Conservation (phyloP, 108 stramenopile genomes). For the Skeletonema grethae region DNA sequence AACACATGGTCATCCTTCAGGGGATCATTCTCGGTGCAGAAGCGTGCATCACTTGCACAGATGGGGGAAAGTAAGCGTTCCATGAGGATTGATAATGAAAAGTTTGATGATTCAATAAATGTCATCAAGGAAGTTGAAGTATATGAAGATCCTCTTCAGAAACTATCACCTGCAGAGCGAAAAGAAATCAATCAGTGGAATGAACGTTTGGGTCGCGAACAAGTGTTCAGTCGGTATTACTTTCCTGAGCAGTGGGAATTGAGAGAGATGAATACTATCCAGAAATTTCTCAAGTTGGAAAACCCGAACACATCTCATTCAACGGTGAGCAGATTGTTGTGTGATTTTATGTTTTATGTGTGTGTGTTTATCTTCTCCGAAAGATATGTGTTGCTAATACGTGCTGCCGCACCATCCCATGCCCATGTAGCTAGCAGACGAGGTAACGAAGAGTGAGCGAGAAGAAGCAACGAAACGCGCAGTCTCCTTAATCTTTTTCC, state of each 20-base stretch:
- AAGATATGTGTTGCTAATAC: neutral
- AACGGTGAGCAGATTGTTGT: neutral
- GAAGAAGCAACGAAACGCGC: conserved; percentile 17
- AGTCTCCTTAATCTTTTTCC: conserved; percentile 22
- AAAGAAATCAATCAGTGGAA: conserved; percentile 35
- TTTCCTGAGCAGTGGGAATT: conserved; percentile 41
- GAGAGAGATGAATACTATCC: conserved; percentile 24
- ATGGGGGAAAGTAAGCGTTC: neutral
- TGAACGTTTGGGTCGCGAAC: conserved; percentile 22
- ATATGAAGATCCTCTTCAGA: conserved; percentile 11
- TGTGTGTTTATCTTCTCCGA: neutral
- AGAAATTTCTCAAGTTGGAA: conserved; percentile 25
- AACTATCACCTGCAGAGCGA: conserved; percentile 29
- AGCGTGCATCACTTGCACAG: conserved; percentile 13
- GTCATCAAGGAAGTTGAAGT: neutral
- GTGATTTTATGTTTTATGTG: conserved; percentile 1
- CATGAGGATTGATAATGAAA: neutral
- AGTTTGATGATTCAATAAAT: neutral
- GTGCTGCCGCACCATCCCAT: neutral
- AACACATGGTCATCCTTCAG: conserved; percentile 32
- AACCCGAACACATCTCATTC: conserved; percentile 5
- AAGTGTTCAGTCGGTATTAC: conserved; percentile 47
- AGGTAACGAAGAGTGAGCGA: neutral
- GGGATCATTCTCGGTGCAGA: conserved; percentile 9
- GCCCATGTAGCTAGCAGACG: neutral